Conservation (phyloP, 306 rosid genomes). For the Glycine tomentella region DNA sequence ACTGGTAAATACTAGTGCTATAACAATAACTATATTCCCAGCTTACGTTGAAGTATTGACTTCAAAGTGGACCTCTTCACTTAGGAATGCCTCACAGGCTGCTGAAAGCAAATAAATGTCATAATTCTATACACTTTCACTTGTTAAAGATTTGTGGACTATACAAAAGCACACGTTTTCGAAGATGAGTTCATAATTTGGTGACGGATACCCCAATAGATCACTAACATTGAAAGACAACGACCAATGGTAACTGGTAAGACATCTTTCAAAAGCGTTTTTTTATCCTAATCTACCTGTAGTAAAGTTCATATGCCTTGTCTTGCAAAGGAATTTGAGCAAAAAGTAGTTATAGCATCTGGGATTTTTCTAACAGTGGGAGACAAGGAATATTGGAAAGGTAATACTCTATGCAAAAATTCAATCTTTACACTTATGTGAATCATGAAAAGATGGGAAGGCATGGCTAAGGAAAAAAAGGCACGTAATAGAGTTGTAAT, state of each 20-base stretch:
- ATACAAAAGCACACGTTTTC: too few species aligned
- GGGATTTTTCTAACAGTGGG: conserved; percentile 27
- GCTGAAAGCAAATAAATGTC: neutral
- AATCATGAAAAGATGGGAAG: neutral
- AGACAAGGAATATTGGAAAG: conserved; percentile 20
- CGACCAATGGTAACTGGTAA: neutral
- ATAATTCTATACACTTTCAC: neutral
- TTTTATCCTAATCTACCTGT: too few species aligned
- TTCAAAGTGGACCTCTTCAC: neutral
- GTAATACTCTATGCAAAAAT: conserved; percentile 11
- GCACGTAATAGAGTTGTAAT: neutral
- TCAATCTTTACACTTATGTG: too few species aligned
- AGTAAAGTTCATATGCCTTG: conserved; percentile 5
- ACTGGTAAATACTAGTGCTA: neutral
- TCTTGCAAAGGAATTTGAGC: too few species aligned
- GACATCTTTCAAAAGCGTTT: neutral
- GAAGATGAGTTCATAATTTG: conserved; percentile 19
- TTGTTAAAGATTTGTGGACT: too few species aligned
- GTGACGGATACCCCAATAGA: conserved; percentile 10
- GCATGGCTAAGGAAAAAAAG: neutral
- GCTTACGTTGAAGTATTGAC: neutral
- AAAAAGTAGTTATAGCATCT: conserved; percentile 15
- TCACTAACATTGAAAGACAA: neutral
- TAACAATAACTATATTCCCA: too few species aligned
- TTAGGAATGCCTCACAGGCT: neutral